Evolutionary conservation across 441 rosid genomes (phyloP).

Genomic region (Euphorbia corollata): DNA sequence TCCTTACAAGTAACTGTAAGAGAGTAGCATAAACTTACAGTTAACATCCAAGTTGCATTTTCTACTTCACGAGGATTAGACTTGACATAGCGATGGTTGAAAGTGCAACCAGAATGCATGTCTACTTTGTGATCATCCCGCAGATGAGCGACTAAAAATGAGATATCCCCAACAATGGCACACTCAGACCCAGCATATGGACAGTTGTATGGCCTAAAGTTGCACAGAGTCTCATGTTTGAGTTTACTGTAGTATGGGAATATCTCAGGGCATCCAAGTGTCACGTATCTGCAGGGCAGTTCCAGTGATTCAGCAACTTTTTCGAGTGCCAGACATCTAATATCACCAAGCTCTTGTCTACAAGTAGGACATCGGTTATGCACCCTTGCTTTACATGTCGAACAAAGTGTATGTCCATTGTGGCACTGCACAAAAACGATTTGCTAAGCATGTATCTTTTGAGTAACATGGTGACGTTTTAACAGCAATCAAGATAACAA

Average conservation of each 20-base stretch:
- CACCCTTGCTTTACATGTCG: constrained; percentile 81
- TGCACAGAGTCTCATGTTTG: constrained; percentile 72
- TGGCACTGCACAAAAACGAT: constrained; percentile 61
- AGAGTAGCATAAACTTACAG: constrained; percentile 45
- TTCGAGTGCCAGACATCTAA: constrained; percentile 86
- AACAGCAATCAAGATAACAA: background rate
- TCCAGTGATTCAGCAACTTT: constrained; percentile 94
- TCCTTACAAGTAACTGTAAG: background rate
- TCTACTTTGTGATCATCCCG: constrained; percentile 97
- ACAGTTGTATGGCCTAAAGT: constrained; percentile 88
- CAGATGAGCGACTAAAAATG: constrained; percentile 77
- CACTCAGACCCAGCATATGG: constrained; percentile 97
- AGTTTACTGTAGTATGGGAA: constrained; percentile 96
- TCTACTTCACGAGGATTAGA: constrained; percentile 97
- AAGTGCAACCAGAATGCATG: constrained; percentile 95
- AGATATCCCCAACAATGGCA: constrained; percentile 68
- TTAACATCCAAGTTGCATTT: constrained; percentile 99
- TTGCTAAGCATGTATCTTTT: background rate
- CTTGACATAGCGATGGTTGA: constrained; percentile 93
- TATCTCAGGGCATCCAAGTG: constrained; percentile 83
- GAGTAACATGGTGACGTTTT: background rate
- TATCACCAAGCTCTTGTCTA: constrained; percentile 95
- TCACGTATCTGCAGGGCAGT: constrained; percentile 72
- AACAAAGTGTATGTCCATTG: constrained; percentile 97
- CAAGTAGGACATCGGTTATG: constrained; percentile 95